Evolutionary conservation across 345 rosid genomes (phyloP), one percentile per base, ranked within the genome.

Genomic region (Cardamine occulta): DNA sequence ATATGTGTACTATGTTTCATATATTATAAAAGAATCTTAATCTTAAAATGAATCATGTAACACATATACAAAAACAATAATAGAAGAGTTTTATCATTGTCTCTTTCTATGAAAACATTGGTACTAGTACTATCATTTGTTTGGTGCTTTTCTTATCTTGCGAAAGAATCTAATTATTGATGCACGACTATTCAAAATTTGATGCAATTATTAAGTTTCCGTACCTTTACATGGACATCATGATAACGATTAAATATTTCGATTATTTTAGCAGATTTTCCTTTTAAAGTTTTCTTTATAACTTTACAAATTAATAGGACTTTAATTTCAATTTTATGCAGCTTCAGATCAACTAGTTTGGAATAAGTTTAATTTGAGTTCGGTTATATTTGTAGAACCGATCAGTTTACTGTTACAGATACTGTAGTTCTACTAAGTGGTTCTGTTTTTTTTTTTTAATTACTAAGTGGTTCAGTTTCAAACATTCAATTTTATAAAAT

Each of bases 1-100:
- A 47, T n/a, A 66, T 66, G 73, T 51, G 73, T 78, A 65, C 81
- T 72, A 65, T 72, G 67, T 65, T 64, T 65, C 62, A 32, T 39
- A 28, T 26, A 40, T 48, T 4, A 58, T 77, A 62, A 57, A 47
- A 70, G 76, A 77, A 77, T 56, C 61, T 35, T n/a, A 55, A 57
- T 71, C 49, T 63, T 45, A 63, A 62, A 68, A 55, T 70, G 71
- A 44, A 55, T 14, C 61, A 18, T 77, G 14, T 11, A 32, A 62
- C 59, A 26, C 9, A 55, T 44, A 28, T 63, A 37, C 24, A 51
- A 51, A 19, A 17, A 17, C 40, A 73, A 40, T 65, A 57, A 58
- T 77, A 49, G 21, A 57, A 57, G 48, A 17, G 62, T 56, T 57
- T 58, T 31, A 39, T 72, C 72, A 31, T 58, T 65, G 68, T 58